Evolutionary conservation across 305 asterid species (phyloP).

Genomic region (Nicotiana rustica): DNA sequence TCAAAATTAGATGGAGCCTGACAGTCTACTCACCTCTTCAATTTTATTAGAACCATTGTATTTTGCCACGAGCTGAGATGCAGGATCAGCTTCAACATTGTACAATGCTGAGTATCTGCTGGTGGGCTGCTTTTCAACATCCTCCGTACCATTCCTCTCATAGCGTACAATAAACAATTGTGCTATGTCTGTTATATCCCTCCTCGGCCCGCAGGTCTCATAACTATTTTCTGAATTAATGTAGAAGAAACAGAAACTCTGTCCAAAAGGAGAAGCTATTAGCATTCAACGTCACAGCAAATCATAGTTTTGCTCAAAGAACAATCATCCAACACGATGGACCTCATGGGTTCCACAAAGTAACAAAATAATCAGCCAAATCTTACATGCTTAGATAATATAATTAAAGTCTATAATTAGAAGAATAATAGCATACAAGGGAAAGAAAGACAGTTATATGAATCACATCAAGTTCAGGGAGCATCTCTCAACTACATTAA

Average conservation of each 20-base stretch:
- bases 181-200: constrained; percentile 68
- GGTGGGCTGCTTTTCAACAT: constrained; percentile 54
- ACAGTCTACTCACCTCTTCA: constrained; percentile 63
- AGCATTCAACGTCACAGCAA: constrained; percentile 35
- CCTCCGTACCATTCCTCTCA: constrained; percentile 65
- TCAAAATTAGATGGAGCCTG: constrained; percentile 2
- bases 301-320: constrained; percentile 10
- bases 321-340: constrained; percentile 26
- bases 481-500: not conserved
- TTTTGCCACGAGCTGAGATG: constrained; percentile 90
- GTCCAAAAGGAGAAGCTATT: constrained; percentile 46
- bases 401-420: not conserved
- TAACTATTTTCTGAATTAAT: constrained; percentile 86
- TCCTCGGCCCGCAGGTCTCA: constrained; percentile 91
- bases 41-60: constrained; percentile 82
- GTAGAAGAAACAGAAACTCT: constrained; percentile 92
- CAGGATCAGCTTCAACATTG: constrained; percentile 77
- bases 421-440: not conserved
- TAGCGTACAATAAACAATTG: constrained; percentile 81
- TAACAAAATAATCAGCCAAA: constrained; percentile 7
- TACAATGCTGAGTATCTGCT: constrained; percentile 64
- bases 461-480: constrained; percentile 26
- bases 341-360: not conserved
- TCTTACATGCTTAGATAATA: not conserved
- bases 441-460: constrained; percentile 14